phyloP scores from a whole-genome alignment of 1,284 basidiomycete genomes.

The Singerocomus inundabilis region DNA sequence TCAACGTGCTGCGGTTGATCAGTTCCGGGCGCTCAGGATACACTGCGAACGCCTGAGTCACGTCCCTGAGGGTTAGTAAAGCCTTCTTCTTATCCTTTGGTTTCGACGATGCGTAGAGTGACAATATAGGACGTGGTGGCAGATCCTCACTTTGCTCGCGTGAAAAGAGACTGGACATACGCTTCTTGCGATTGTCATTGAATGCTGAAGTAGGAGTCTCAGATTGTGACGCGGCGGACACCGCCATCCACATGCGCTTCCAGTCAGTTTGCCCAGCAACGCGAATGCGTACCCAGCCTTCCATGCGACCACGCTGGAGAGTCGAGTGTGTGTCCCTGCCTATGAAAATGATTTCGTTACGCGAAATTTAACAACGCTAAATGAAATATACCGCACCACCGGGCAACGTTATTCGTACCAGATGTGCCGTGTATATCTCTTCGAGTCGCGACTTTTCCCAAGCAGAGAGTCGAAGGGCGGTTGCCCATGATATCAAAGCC shows the following conservation, averaged over 20 bases:
- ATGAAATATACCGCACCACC: constrained; percentile 41
- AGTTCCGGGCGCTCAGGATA: constrained; percentile 95
- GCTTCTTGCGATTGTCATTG: constrained; percentile 47
- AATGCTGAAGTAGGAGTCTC: constrained; percentile 15
- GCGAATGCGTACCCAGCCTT: constrained; percentile 91
- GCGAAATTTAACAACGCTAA: neutral
- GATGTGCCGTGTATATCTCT: constrained; percentile 96
- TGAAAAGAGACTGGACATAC: constrained; percentile 69
- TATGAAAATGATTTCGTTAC: constrained; percentile 29
- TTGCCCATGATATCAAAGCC: constrained; percentile 85
- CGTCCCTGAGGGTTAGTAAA: constrained; percentile 52
- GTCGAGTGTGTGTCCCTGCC: constrained; percentile 67
- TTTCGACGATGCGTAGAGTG: constrained; percentile 60
- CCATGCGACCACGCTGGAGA: constrained; percentile 73
- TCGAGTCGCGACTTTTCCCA: constrained; percentile 97
- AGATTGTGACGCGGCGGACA: constrained; percentile 47
- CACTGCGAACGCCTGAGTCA: constrained; percentile 81
- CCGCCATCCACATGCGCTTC: constrained; percentile 89
- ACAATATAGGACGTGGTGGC: constrained; percentile 39
- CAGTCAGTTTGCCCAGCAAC: constrained; percentile 95
- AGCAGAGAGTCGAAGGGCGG: constrained; percentile 84
- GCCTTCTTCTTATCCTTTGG: constrained; percentile 70
- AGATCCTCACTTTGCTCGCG: constrained; percentile 38
- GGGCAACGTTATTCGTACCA: constrained; percentile 73
- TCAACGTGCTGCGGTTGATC: constrained; percentile 81